Base-by-base conservation (phyloP, 495 filamentous ascomycete species). In the Neurospora sp. region DNA sequence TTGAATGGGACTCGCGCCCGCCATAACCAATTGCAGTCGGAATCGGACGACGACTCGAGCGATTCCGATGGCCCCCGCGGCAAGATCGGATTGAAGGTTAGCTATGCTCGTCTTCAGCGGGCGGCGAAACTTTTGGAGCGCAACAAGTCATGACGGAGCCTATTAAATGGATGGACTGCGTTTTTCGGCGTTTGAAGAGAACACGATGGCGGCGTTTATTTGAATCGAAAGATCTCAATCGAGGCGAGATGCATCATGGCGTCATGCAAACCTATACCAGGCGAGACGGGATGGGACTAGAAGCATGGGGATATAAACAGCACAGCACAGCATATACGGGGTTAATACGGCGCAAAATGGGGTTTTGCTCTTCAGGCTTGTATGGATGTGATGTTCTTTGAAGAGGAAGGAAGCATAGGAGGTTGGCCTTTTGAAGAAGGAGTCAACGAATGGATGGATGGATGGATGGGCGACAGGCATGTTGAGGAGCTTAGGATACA, bases 101-200 rank as follows among this genome's bases (percentile, higher is more conserved):
- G 75, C 31, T 70, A 73, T 68, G 71, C 73, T 3, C 73, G 77
- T 37, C 72, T 79, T 16, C 74, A 73, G 53, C 72, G 77, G 40
- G 77, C 77, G 5, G 73, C 76, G 53, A 73, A 72, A 7, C 48
- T 79, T 31, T 71, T 79, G 4, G 74, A 76, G n/a, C 71, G 76
- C 27, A 65, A 35, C 22, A 65, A 35, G 53, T 65, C 53, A 65
- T 65, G 27, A 65, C 53, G 5, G 12, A 12, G 40, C 35, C 35
- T 7, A 37, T 37, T 37, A 5, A 37, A 37, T 37, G 35, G 35
- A 37, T 37, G 35, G 35, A 37, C 35, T 37, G 35, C 4, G 35
- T 6, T 37, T 37, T 37, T 37, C 35, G 35, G 35, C 35, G 35
- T 37, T 37, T 37, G 35, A 37, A 37, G 35, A 37, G 10, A 40